phyloP scores from a whole-genome alignment of 345 rosid genomes.

The Alliaria petiolata region DNA sequence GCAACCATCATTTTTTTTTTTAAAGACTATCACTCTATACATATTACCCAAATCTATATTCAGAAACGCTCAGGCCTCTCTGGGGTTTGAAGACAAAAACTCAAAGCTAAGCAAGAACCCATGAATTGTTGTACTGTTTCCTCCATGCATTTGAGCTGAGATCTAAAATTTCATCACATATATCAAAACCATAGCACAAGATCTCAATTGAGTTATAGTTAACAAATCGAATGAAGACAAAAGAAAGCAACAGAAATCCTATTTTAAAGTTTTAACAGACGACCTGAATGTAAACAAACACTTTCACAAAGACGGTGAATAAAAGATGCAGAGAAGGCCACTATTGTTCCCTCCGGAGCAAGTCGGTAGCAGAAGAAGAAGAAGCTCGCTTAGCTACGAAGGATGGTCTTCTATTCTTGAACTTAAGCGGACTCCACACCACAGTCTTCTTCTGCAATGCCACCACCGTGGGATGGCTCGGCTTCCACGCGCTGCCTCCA shows the following conservation, averaged over 20 bases:
- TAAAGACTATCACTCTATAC: no score
- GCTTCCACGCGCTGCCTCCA: slow-evolving; percentile 72
- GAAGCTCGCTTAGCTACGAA: slow-evolving; percentile 14
- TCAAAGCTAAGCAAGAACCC: no score
- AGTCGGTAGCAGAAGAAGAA: slow-evolving; percentile 11
- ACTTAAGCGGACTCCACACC: slow-evolving; percentile 93
- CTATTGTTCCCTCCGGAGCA: slow-evolving; percentile 25
- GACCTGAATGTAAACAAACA: neutral
- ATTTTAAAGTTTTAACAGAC: neutral
- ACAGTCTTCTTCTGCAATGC: slow-evolving; percentile 78
- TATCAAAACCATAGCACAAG: slow-evolving; percentile 1
- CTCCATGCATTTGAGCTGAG: no score
- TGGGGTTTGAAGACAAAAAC: no score
- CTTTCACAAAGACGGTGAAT: slow-evolving; percentile 30
- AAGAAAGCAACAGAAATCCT: slow-evolving; percentile 37
- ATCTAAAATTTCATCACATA: neutral
- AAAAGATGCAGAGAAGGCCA: neutral
- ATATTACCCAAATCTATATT: no score
- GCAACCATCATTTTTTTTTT: no score
- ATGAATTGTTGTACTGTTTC: no score
- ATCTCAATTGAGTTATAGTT: neutral
- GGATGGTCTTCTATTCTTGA: slow-evolving; percentile 38
- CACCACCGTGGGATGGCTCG: slow-evolving; percentile 75
- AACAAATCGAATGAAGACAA: slow-evolving; percentile 5
- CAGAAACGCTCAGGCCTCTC: no score